Evolutionary conservation across 768 basidiomycete genomes (phyloP).

Genomic region (Tremella mesenterica): DNA sequence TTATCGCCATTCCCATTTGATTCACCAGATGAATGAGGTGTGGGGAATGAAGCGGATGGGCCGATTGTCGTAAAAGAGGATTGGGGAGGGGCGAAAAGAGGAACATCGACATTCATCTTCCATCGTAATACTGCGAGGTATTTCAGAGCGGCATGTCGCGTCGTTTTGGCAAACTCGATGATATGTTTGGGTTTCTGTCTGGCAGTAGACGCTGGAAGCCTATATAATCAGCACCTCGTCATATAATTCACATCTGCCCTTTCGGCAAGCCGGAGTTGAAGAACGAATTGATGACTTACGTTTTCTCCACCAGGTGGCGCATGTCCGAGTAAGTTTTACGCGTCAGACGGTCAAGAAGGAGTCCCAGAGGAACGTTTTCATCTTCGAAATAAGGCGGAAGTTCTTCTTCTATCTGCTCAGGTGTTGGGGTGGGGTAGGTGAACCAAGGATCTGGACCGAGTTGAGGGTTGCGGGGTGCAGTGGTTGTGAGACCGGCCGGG

Average conservation of each 20-base stretch:
- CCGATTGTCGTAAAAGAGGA: background rate
- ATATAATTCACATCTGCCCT: background rate
- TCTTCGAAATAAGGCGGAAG: slow-evolving; percentile 32
- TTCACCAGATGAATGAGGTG: slow-evolving; percentile 29
- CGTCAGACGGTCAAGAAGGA: slow-evolving; percentile 20
- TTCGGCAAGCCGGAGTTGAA: background rate
- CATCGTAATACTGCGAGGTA: slow-evolving; percentile 36
- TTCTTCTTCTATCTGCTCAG: slow-evolving; percentile 26
- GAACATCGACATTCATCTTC: slow-evolving; percentile 30
- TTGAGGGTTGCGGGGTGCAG: slow-evolving; percentile 21
- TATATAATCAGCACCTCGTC: slow-evolving; percentile 9
- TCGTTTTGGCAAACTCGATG: slow-evolving; percentile 31
- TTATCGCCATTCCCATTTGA: too few relatives aligned
- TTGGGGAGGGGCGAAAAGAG: background rate
- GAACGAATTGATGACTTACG: slow-evolving; percentile 17
- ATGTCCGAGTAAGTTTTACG: slow-evolving; percentile 31
- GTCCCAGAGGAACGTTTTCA: slow-evolving; percentile 28
- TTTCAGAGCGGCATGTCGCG: slow-evolving; percentile 33
- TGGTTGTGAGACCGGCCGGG: background rate
- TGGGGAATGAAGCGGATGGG: slow-evolving; percentile 21
- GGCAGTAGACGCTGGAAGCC: slow-evolving; percentile 21
- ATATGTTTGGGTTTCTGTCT: slow-evolving; percentile 27
- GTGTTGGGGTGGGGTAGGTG: slow-evolving; percentile 27
- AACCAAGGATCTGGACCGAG: slow-evolving; percentile 29
- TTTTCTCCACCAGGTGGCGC: slow-evolving; percentile 20